These are phyloP conservation scores for Suillus lakei DNA, from an alignment of 768 basidiomycete genomes.

Conservation along the genomic window DNA sequence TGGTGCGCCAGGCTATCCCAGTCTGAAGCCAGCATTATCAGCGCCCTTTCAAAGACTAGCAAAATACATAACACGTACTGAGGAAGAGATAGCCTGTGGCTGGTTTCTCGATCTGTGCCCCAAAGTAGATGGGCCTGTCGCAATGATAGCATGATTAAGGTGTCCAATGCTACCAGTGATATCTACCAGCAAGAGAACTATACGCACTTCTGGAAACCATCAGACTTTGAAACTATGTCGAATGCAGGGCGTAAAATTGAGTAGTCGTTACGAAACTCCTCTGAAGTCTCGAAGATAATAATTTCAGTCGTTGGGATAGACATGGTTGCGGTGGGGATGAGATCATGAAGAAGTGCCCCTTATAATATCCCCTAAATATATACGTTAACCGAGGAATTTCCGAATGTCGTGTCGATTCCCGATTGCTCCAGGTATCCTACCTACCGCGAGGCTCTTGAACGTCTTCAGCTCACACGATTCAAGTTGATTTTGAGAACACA, in stretches of 20 bases:
- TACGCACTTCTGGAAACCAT: constrained; percentile 20
- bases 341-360: not conserved
- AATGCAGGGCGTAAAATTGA: constrained; percentile 5
- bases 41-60: not conserved
- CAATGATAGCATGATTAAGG: not conserved
- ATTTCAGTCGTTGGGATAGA: constrained; percentile 28
- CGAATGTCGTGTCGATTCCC: not conserved
- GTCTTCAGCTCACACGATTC: too few species aligned
- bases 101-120: constrained; percentile 24
- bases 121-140: constrained; percentile 23
- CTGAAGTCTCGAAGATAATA: constrained; percentile 22
- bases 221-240: constrained; percentile 13
- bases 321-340: constrained; percentile 11
- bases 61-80: constrained; percentile 15
- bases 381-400: not conserved
- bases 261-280: constrained; percentile 13
- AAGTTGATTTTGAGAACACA: not conserved
- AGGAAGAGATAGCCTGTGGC: constrained; percentile 19
- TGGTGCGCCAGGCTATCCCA: constrained; percentile 31
- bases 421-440: too few species aligned
- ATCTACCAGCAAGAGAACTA: not conserved
- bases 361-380: not conserved
- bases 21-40: constrained; percentile 18
- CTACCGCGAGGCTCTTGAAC: too few species aligned
- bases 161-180: not conserved